Conservation (phyloP, 306 rosid genomes). For the Casuarina glauca region DNA sequence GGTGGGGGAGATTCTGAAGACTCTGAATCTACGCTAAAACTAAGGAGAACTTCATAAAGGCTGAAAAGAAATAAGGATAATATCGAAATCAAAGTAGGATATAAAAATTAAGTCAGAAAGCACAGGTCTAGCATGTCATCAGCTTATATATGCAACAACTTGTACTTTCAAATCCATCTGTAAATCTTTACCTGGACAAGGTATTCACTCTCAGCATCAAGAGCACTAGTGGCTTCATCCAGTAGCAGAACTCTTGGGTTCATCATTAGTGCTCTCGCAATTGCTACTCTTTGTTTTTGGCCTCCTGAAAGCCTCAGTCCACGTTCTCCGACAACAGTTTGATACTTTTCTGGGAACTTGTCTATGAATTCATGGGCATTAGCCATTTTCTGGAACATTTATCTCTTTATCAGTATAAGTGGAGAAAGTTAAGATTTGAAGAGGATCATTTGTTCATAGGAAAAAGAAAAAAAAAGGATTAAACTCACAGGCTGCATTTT, state of each 20-base stretch:
- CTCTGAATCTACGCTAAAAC: neutral
- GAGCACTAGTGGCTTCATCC: slow-evolving; percentile 81
- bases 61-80: too few relatives aligned
- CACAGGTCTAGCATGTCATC: neutral
- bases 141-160: neutral
- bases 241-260: slow-evolving; percentile 62
- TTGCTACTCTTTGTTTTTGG: slow-evolving; percentile 76
- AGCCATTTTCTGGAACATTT: slow-evolving; percentile 62
- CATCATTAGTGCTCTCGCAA: slow-evolving; percentile 72
- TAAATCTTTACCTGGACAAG: slow-evolving; percentile 53
- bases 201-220: slow-evolving; percentile 78
- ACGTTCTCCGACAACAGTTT: slow-evolving; percentile 68
- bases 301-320: slow-evolving; percentile 76
- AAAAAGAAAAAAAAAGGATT: neutral
- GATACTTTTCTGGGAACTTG: slow-evolving; percentile 61
- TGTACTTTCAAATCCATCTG: neutral
- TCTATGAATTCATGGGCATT: slow-evolving; percentile 65
- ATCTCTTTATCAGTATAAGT: slow-evolving; percentile 5
- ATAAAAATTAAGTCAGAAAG: neutral
- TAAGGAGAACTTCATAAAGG: neutral
- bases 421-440: neutral
- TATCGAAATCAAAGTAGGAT: neutral
- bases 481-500: slow-evolving; percentile 69
- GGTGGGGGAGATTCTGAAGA: neutral
- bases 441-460: neutral